Percentiles rank a stretch among this genome's conserved stretches.
These are phyloP conservation scores for Cystobasidium onofrii DNA, from an alignment of 768 basidiomycete species.

Conservation along the genomic window DNA sequence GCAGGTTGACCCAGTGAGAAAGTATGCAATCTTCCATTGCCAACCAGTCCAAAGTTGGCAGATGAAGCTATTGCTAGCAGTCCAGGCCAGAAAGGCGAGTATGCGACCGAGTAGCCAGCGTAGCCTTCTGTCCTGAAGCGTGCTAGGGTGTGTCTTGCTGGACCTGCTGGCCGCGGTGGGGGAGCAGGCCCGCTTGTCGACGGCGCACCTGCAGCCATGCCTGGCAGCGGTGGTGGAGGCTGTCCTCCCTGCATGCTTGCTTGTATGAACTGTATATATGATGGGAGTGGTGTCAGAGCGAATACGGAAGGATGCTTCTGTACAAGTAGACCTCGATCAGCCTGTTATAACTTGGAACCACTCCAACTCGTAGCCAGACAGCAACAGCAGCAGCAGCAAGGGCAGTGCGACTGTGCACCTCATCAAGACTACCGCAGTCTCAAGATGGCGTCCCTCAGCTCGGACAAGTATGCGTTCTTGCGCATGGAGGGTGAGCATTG, in stretches of 20 bases:
- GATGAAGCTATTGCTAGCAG: conserved; percentile 45
- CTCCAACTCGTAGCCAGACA: too few relatives aligned
- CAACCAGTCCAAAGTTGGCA: conserved; percentile 75
- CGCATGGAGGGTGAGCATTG: conserved; percentile 19
- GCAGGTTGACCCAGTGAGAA: conserved; percentile 41
- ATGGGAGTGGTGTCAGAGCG: too few relatives aligned
- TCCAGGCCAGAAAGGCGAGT: conserved; percentile 46
- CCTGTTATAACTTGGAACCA: background rate
- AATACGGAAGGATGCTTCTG: too few relatives aligned
- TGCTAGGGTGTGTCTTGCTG: background rate
- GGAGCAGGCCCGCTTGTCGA: conserved; percentile 1
- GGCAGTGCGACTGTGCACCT: background rate
- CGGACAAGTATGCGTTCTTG: conserved; percentile 40
- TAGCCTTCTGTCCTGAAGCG: conserved; percentile 41
- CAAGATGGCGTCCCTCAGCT: conserved; percentile 33
- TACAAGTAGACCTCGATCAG: background rate
- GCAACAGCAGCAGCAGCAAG: background rate
- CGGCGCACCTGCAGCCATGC: conserved; percentile 5
- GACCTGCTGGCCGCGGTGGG: conserved; percentile 1
- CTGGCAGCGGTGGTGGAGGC: background rate
- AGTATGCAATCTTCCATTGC: conserved; percentile 73
- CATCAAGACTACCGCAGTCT: background rate
- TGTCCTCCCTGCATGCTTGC: background rate
- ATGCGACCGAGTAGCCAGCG: conserved; percentile 45
- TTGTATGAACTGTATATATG: background rate